A percentile compares a stretch with the other conserved stretches of the same genome.
Evolutionary conservation across 495 filamentous ascomycete species (phyloP).

Genomic region (Stereocaulon alpinum): DNA sequence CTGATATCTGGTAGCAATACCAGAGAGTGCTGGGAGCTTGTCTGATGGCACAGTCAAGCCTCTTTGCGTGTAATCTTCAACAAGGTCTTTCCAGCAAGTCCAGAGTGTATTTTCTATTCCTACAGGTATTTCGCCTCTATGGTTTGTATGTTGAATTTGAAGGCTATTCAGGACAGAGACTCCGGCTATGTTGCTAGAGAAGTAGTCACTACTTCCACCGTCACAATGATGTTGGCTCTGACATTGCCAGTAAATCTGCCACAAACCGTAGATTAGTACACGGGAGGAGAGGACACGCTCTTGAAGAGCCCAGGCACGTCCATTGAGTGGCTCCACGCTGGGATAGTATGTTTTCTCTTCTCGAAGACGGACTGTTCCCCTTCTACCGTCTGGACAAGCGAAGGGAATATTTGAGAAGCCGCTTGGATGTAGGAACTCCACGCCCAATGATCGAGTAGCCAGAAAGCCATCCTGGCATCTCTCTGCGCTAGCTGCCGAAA

Average conservation of each 20-base stretch:
- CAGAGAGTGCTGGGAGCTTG: slow-evolving; percentile 11
- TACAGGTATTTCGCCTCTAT: not conserved
- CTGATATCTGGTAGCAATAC: slow-evolving; percentile 1
- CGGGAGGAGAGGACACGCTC: slow-evolving; percentile 26
- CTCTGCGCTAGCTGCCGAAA: slow-evolving; percentile 7
- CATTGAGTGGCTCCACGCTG: slow-evolving; percentile 17
- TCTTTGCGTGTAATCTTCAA: not conserved
- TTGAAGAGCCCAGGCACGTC: slow-evolving; percentile 29
- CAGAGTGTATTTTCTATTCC: not conserved
- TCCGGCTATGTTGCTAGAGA: not conserved
- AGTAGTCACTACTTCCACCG: not conserved
- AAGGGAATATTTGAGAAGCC: not conserved
- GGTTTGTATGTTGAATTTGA: not conserved
- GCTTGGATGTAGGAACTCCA: no score
- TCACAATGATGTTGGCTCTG: not conserved
- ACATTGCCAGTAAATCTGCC: slow-evolving; percentile 29
- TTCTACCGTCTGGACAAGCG: not conserved
- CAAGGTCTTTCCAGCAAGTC: not conserved
- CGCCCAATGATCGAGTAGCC: no score
- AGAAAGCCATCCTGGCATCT: not conserved
- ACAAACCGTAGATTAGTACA: slow-evolving; percentile 19
- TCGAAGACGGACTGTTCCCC: not conserved
- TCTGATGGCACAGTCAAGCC: slow-evolving; percentile 5
- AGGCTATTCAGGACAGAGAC: not conserved
- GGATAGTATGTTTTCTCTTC: not conserved